Base-by-base conservation (phyloP, 2,329 filamentous ascomycete species). In the Scopulariopsis brevicaulis region DNA sequence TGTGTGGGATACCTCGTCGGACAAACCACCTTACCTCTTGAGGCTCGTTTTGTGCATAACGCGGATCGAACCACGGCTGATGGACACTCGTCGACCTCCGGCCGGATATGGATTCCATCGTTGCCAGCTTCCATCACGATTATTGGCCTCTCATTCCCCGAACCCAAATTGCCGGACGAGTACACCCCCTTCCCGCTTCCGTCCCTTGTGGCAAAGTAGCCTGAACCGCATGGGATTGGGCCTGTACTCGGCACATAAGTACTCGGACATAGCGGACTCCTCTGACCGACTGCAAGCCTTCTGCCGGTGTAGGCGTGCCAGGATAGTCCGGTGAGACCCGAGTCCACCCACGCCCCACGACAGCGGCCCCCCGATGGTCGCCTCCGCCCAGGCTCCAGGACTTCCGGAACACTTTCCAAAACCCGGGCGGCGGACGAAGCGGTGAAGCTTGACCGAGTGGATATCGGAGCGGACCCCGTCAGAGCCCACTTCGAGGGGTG, bases 391-490 rank as follows among this genome's bases (percentile, higher is more conserved):
- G 2, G 22, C 46, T 11, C 22, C 46, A 20, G 22, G 46, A 12
- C 20, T 11, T 6, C 5, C 20, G 46, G 46, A 32, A 6, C 20
- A 24, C 20, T n/a, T 24, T 24, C 46, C 46, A 50, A 20, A 50
- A 24, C 20, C 22, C 46, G 46, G 25, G 51, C 51, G 25, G 51
- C 25, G 10, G 24, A n/a, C 10, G 51, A 37, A 24, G 53, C 53
- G 53, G 53, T 54, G 53, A 54, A 37, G 53, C 32, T 34, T 35
- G 28, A 54, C 53, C 53, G 53, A 54, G 53, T 54, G 53, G 32
- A 32, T 53, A 50, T 50, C 46, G 22, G 46, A 50, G 28, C 28
- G 28, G 28, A 32, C 28, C 8, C 7, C 28, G 28, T 32, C 28
- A 32, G 8, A 32, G 8, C 46, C 46, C 46, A 24, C 46, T 50